A percentile compares a stretch with the other conserved stretches of the same genome.
phyloP scores from a whole-genome alignment of 805 yeast genomes.

The Yamadazyma akitaensis region DNA sequence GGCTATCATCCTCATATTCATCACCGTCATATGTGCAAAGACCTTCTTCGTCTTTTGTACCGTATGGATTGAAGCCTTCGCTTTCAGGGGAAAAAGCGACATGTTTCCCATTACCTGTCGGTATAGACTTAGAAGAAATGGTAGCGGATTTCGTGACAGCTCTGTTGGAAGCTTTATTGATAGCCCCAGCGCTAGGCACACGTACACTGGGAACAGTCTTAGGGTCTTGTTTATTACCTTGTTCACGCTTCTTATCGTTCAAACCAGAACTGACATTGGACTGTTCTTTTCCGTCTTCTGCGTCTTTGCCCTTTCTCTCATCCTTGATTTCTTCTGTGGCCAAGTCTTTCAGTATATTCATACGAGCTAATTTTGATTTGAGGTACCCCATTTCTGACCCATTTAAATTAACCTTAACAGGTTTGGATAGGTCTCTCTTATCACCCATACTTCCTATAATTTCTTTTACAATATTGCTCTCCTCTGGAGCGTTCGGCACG shows the following conservation, averaged over 20 bases:
- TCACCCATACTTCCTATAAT: background rate
- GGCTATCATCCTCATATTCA: slow-evolving; percentile 18
- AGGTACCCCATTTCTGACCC: slow-evolving; percentile 1
- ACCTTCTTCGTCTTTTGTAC: slow-evolving; percentile 39
- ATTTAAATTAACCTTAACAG: background rate
- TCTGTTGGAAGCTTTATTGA: background rate
- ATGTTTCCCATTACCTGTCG: background rate
- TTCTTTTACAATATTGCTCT: background rate
- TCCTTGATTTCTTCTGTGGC: background rate
- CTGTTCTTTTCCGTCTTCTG: background rate
- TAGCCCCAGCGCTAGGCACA: background rate
- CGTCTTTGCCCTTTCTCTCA: background rate
- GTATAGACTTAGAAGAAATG: background rate
- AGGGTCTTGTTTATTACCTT: background rate
- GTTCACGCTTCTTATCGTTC: background rate
- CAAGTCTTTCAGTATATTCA: background rate
- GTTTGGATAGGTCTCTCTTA: background rate
- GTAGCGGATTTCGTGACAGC: background rate
- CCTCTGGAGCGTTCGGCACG: background rate
- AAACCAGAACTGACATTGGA: background rate
- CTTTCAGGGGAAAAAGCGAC: background rate
- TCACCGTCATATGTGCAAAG: slow-evolving; percentile 29
- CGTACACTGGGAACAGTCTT: background rate
- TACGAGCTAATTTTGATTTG: background rate
- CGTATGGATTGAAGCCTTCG: slow-evolving; percentile 32